These are phyloP conservation scores for Fonsecaea pedrosoi DNA, from an alignment of 2,329 filamentous ascomycete genomes.

Conservation along the genomic window DNA sequence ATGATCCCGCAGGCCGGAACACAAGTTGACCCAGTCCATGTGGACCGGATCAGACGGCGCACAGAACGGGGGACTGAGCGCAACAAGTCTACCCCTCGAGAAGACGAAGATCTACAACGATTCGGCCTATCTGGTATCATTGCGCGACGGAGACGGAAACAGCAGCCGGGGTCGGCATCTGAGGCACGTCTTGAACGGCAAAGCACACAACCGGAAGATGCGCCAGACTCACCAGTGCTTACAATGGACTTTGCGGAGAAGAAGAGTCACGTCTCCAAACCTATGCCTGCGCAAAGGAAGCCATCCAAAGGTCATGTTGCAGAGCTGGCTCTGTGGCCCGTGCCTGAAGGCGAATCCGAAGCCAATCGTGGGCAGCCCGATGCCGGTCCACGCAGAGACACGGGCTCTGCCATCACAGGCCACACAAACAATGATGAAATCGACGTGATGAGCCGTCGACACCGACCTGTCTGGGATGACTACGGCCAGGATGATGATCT, in stretches of 20 bases:
- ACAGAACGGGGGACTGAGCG: constrained; percentile 1
- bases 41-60: constrained; percentile 30
- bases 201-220: constrained; percentile 5
- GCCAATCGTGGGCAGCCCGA: background rate
- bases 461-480: constrained; percentile 29
- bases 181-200: constrained; percentile 34
- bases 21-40: constrained; percentile 59
- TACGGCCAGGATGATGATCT: constrained; percentile 18
- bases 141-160: constrained; percentile 29
- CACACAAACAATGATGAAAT: constrained; percentile 4
- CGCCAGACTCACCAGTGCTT: constrained; percentile 19
- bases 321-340: constrained; percentile 28
- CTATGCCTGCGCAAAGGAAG: constrained; percentile 13
- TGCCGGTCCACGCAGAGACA: background rate
- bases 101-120: constrained; percentile 15
- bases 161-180: constrained; percentile 16
- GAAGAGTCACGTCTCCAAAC: background rate
- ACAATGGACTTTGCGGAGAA: constrained; percentile 22
- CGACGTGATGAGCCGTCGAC: constrained; percentile 19
- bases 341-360: constrained; percentile 9
- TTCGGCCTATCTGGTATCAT: constrained; percentile 32
- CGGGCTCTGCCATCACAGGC: background rate
- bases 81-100: constrained; percentile 2
- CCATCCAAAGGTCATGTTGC: constrained; percentile 28
- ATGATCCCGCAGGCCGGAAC: constrained; percentile 54